phyloP scores from a whole-genome alignment of 148 eudicot genomes.

The Polygonum aviculare region DNA sequence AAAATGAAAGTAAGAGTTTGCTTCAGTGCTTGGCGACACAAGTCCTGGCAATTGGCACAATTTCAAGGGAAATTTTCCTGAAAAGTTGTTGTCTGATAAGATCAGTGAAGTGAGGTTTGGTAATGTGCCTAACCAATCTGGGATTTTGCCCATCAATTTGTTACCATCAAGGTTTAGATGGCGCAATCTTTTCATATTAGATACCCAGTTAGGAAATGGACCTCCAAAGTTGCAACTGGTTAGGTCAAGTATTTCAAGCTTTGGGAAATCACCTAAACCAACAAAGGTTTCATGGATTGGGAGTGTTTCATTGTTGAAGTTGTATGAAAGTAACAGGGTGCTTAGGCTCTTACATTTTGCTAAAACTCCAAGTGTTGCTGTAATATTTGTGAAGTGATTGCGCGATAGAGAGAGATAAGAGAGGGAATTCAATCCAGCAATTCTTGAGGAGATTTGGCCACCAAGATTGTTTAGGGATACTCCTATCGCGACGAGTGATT shows the following conservation, averaged over 20 bases:
- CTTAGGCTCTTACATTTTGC: too few species aligned
- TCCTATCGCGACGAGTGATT: slow-evolving; percentile 55
- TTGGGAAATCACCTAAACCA: background rate
- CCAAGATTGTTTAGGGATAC: slow-evolving; percentile 41
- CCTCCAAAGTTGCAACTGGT: background rate
- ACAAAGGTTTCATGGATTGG: background rate
- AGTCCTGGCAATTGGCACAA: slow-evolving; percentile 17
- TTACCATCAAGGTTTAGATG: background rate
- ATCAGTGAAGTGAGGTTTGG: background rate
- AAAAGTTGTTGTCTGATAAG: background rate
- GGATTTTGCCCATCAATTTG: background rate
- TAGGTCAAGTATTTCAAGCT: background rate
- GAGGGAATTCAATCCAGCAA: too few species aligned
- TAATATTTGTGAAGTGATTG: too few species aligned
- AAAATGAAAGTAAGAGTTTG: slow-evolving; percentile 46
- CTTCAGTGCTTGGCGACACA: slow-evolving; percentile 27
- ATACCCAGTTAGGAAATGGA: background rate
- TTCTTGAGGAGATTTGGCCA: slow-evolving; percentile 44
- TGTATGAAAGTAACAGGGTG: too few species aligned
- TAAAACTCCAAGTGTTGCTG: too few species aligned
- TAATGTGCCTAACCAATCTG: background rate
- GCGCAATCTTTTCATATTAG: background rate
- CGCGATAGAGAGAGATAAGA: too few species aligned
- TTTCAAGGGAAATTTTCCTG: background rate
- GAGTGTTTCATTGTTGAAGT: too few species aligned